A percentile compares a stretch with the other conserved stretches of the same genome.
These are phyloP conservation scores for Filosporella fistucella DNA, from an alignment of 495 filamentous ascomycete species.

Conservation along the genomic window DNA sequence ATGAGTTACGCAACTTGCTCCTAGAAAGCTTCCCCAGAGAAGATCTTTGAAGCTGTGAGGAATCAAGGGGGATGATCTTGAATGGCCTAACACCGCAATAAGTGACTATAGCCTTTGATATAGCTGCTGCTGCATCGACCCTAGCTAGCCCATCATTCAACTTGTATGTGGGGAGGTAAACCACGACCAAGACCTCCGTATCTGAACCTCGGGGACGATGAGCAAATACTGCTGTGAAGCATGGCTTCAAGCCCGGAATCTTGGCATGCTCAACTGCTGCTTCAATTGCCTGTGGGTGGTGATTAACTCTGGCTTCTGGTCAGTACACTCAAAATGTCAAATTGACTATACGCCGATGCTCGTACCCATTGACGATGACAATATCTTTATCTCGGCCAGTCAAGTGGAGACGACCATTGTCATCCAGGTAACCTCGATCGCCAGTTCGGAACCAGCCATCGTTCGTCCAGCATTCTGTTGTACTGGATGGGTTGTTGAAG, in stretches of 20 bases:
- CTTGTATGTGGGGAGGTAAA: constrained; percentile 29
- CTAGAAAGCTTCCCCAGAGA: constrained; percentile 47
- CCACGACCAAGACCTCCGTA: constrained; percentile 34
- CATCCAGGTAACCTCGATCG: constrained; percentile 53
- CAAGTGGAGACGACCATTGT: constrained; percentile 56
- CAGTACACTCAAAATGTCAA: no score
- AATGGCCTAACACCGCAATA: constrained; percentile 25
- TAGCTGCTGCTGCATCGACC: constrained; percentile 5
- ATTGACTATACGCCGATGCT: no score
- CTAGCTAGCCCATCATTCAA: constrained; percentile 2
- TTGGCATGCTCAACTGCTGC: constrained; percentile 33
- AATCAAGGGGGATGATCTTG: constrained; percentile 16
- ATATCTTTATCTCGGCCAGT: constrained; percentile 82
- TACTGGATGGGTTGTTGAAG: constrained; percentile 60
- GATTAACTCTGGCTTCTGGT: constrained; percentile 37
- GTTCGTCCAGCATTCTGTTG: constrained; percentile 54
- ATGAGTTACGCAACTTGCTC: constrained; percentile 29
- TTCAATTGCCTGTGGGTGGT: constrained; percentile 37
- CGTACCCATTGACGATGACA: constrained; percentile 47
- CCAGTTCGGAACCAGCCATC: constrained; percentile 86
- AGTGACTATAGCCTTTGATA: constrained; percentile 10
- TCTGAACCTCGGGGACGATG: constrained; percentile 20
- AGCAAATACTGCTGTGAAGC: constrained; percentile 23
- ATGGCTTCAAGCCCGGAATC: constrained; percentile 22
- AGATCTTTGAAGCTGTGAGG: constrained; percentile 28